Conservation (phyloP, 208 protist species). For the Leishmania aethiopica region DNA sequence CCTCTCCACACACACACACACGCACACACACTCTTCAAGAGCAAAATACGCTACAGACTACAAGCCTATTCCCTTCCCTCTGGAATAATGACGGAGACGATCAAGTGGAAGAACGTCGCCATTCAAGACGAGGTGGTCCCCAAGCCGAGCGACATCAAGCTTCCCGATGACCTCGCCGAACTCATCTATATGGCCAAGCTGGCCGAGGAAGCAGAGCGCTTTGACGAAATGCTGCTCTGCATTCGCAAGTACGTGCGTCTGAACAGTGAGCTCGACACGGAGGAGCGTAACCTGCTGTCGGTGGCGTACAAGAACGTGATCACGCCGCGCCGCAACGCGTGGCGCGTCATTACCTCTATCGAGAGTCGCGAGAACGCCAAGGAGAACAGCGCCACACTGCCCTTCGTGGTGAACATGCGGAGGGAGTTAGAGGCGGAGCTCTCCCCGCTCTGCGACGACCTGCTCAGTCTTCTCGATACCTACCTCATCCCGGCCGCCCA, state of each 20-base stretch:
- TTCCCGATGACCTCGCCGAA: slow-evolving; percentile 84
- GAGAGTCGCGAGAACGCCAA: slow-evolving; percentile 96
- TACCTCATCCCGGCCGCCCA: slow-evolving; percentile 96
- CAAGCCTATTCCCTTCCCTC: neutral
- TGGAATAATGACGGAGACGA: slow-evolving; percentile 67
- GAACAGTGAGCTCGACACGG: slow-evolving; percentile 97
- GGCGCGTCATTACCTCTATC: slow-evolving; percentile 98
- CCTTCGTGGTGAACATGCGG: slow-evolving; percentile 95
- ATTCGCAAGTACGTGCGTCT: slow-evolving; percentile 98
- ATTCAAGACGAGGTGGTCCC: slow-evolving; percentile 83
- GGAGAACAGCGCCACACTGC: slow-evolving; percentile 87
- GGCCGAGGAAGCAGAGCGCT: slow-evolving; percentile 98
- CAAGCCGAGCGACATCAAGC: slow-evolving; percentile 74
- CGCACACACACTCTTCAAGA: neutral
- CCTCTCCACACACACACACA: neutral
- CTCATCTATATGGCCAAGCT: slow-evolving; percentile 97
- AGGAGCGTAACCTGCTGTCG: slow-evolving; percentile 99
- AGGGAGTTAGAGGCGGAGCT: slow-evolving; percentile 98
- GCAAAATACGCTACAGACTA: neutral
- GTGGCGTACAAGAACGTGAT: slow-evolving; percentile 99
- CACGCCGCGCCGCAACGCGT: slow-evolving; percentile 98
- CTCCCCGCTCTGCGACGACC: slow-evolving; percentile 97
- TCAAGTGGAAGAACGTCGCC: slow-evolving; percentile 83
- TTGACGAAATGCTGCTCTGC: slow-evolving; percentile 98
- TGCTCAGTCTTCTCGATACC: slow-evolving; percentile 95